Evolutionary conservation across 805 yeast genomes (phyloP).

Genomic region (Ascoidea tarda): DNA sequence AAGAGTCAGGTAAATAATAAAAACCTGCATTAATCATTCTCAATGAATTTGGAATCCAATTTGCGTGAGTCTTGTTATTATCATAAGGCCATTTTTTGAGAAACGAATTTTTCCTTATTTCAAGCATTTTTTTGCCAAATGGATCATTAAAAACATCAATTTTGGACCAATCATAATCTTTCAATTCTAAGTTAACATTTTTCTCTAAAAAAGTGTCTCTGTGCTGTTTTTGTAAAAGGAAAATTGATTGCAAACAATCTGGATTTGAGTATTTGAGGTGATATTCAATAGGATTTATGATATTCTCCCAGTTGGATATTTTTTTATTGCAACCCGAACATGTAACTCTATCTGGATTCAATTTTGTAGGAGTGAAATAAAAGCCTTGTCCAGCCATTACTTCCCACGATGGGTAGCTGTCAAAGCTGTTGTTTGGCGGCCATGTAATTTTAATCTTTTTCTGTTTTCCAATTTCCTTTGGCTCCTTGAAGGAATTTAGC

Average conservation of each 20-base stretch:
- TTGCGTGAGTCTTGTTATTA: slow-evolving; percentile 13
- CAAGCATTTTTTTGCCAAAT: slow-evolving; percentile 15
- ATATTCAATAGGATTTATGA: slow-evolving; percentile 33
- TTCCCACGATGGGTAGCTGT: slow-evolving; percentile 16
- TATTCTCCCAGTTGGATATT: slow-evolving; percentile 42
- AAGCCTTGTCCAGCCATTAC: slow-evolving; percentile 48
- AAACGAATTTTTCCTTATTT: slow-evolving; percentile 26
- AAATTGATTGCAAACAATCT: slow-evolving; percentile 19
- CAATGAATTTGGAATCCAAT: slow-evolving; percentile 23
- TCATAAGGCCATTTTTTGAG: slow-evolving; percentile 32
- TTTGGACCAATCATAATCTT: slow-evolving; percentile 11
- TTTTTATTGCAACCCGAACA: slow-evolving; percentile 43
- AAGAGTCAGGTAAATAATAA: slow-evolving; percentile 14
- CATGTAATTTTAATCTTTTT: neutral
- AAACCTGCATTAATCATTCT: slow-evolving; percentile 51
- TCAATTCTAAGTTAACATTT: neutral
- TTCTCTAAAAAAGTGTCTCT: slow-evolving; percentile 11
- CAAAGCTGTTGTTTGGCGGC: slow-evolving; percentile 12
- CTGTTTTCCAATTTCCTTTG: neutral
- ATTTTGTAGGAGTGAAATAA: slow-evolving; percentile 40
- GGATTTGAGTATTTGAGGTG: slow-evolving; percentile 25
- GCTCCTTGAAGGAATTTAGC: neutral
- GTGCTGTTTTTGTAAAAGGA: slow-evolving; percentile 8
- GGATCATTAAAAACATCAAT: slow-evolving; percentile 21
- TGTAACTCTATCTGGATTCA: slow-evolving; percentile 34